phyloP scores from a whole-genome alignment of 352 stramenopile species.

The Pythium biforme region DNA sequence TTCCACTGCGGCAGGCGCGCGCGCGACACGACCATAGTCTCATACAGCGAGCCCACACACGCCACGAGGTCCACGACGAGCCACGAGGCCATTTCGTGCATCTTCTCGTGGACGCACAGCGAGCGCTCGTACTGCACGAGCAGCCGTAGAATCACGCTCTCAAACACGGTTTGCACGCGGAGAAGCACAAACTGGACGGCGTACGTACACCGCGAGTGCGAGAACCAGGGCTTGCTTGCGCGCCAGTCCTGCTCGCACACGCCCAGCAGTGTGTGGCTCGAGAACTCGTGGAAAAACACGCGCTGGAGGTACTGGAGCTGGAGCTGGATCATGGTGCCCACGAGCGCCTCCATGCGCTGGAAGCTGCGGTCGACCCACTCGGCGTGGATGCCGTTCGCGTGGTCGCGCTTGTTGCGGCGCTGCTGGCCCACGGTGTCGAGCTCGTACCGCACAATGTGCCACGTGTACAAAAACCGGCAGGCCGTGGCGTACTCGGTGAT shows the following conservation, averaged over 20 bases:
- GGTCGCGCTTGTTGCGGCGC: slow-evolving; percentile 25
- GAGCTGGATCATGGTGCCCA: slow-evolving; percentile 49
- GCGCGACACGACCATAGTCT: slow-evolving; percentile 44
- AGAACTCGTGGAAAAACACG: slow-evolving; percentile 60
- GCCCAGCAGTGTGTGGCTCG: slow-evolving; percentile 39
- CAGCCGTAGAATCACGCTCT: slow-evolving; percentile 38
- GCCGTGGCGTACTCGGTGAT: slow-evolving; percentile 60
- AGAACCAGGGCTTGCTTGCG: slow-evolving; percentile 58
- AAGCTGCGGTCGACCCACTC: slow-evolving; percentile 70
- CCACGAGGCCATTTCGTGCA: slow-evolving; percentile 49
- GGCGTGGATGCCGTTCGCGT: slow-evolving; percentile 40
- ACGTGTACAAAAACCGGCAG: slow-evolving; percentile 57
- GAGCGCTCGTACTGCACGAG: slow-evolving; percentile 48
- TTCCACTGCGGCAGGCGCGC: slow-evolving; percentile 57
- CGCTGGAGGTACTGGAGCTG: slow-evolving; percentile 56
- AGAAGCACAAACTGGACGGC: slow-evolving; percentile 54
- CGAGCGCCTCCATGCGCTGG: slow-evolving; percentile 51
- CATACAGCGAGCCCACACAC: slow-evolving; percentile 49
- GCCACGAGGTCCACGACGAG: slow-evolving; percentile 49
- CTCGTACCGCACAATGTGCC: slow-evolving; percentile 60
- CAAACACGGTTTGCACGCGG: slow-evolving; percentile 46
- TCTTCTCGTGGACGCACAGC: slow-evolving; percentile 62
- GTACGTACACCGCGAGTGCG: slow-evolving; percentile 57
- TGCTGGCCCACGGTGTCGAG: slow-evolving; percentile 47
- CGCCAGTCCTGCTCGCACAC: slow-evolving; percentile 62